Evolutionary conservation across 2,329 filamentous ascomycete genomes (phyloP).

Genomic region (Coniochaeta ligniaria): DNA sequence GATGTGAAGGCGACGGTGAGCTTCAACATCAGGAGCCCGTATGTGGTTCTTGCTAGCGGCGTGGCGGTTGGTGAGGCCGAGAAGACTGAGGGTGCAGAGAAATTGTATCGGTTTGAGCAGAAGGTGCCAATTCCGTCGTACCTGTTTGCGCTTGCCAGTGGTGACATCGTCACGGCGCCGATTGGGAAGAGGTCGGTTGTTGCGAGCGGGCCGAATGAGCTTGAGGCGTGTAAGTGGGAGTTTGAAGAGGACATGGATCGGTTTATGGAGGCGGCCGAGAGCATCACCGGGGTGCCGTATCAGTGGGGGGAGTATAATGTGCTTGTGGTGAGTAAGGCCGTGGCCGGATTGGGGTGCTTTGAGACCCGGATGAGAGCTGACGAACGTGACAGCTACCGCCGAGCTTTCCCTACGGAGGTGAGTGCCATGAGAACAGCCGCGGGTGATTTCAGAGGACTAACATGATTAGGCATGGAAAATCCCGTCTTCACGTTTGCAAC

Average conservation of each 20-base stretch:
- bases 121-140: constrained; percentile 90
- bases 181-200: constrained; percentile 83
- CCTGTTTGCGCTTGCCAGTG: constrained; percentile 83
- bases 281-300: constrained; percentile 69
- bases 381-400: constrained; percentile 52
- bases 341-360: neutral
- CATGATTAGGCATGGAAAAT: constrained; percentile 67
- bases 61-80: constrained; percentile 46
- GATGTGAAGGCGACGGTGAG: constrained; percentile 94
- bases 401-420: constrained; percentile 80
- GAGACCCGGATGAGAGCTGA: neutral
- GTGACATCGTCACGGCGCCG: constrained; percentile 77
- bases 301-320: constrained; percentile 95
- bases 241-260: constrained; percentile 86
- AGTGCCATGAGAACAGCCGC: constrained; percentile 18
- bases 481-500: constrained; percentile 94
- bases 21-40: constrained; percentile 78
- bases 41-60: constrained; percentile 89
- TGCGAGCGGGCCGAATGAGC: constrained; percentile 80
- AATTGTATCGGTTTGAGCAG: constrained; percentile 80
- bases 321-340: constrained; percentile 42
- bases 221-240: constrained; percentile 82
- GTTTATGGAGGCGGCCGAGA: constrained; percentile 82
- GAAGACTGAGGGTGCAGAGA: constrained; percentile 45
- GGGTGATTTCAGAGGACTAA: constrained; percentile 2